A percentile compares a stretch with the other conserved stretches of the same genome.
Evolutionary conservation across 2,329 filamentous ascomycete species (phyloP).

Genomic region (Aspergillus novofumigatus): DNA sequence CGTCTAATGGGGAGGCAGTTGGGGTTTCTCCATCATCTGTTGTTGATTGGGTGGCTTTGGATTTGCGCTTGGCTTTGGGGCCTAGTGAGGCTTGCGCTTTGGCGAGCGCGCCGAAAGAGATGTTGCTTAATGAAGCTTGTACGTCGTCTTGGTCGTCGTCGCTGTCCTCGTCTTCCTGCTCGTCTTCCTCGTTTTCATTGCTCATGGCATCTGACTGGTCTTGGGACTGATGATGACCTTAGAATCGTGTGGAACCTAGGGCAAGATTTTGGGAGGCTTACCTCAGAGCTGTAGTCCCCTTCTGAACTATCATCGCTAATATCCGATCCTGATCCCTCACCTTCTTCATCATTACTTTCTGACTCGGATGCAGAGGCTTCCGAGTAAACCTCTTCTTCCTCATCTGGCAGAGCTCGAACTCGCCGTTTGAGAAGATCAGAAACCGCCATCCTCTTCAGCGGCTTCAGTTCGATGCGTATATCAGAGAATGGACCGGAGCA

Average conservation of each 20-base stretch:
- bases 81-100: constrained; percentile 73
- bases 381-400: constrained; percentile 40
- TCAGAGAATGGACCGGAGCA: neutral
- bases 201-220: constrained; percentile 28
- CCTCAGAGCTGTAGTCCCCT: constrained; percentile 9
- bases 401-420: constrained; percentile 37
- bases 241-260: neutral
- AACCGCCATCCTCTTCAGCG: constrained; percentile 29
- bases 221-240: constrained; percentile 4
- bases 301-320: constrained; percentile 8
- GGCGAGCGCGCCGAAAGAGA: constrained; percentile 87
- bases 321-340: constrained; percentile 14
- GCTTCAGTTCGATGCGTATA: neutral
- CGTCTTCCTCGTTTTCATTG: constrained; percentile 36
- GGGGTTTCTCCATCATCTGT: constrained; percentile 6
- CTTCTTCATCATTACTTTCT: constrained; percentile 12
- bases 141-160: constrained; percentile 35
- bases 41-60: constrained; percentile 12
- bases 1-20: constrained; percentile 31
- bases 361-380: constrained; percentile 24
- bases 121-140: constrained; percentile 47
- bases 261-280: neutral
- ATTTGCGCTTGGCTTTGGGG: constrained; percentile 31
- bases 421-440: constrained; percentile 38
- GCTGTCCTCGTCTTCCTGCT: constrained; percentile 33